Conservation (phyloP, 768 basidiomycete species). For the Boletellus emodensis region DNA sequence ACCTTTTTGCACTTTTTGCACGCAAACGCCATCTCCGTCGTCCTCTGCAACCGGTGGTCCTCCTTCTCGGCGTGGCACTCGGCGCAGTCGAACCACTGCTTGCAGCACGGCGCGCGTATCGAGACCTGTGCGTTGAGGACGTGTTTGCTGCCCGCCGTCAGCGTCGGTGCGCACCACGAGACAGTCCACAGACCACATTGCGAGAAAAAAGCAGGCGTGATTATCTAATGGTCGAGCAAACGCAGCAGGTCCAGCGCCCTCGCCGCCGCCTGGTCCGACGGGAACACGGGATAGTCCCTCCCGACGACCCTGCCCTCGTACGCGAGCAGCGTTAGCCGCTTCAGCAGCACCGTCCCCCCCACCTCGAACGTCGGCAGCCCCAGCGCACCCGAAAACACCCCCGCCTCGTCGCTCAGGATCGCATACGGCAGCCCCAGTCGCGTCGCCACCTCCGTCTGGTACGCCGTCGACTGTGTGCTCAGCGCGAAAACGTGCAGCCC, state of each 20-base stretch:
- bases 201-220: not conserved
- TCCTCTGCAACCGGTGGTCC: slow-evolving; percentile 67
- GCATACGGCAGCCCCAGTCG: slow-evolving; percentile 15
- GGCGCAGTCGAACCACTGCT: slow-evolving; percentile 95
- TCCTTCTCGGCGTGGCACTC: slow-evolving; percentile 90
- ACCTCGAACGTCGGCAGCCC: slow-evolving; percentile 20
- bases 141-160: slow-evolving; percentile 66
- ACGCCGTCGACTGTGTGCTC: slow-evolving; percentile 17
- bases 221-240: not conserved
- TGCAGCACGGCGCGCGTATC: slow-evolving; percentile 95
- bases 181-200: slow-evolving; percentile 26
- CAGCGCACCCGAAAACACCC: slow-evolving; percentile 8
- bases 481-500: slow-evolving; percentile 12
- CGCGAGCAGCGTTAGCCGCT: slow-evolving; percentile 19
- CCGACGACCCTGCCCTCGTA: slow-evolving; percentile 8
- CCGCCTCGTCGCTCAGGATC: slow-evolving; percentile 18
- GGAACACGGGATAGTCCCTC: slow-evolving; percentile 23
- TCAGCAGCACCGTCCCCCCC: slow-evolving; percentile 13
- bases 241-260: slow-evolving; percentile 2
- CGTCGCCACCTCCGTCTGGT: slow-evolving; percentile 18
- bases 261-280: slow-evolving; percentile 16
- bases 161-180: not conserved
- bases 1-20: slow-evolving; percentile 95
- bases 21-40: slow-evolving; percentile 78
- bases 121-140: slow-evolving; percentile 95